These are phyloP conservation scores for Obelidium mucronatum DNA, from an alignment of 192 early-diverging fungal genomes.

Conservation along the genomic window DNA sequence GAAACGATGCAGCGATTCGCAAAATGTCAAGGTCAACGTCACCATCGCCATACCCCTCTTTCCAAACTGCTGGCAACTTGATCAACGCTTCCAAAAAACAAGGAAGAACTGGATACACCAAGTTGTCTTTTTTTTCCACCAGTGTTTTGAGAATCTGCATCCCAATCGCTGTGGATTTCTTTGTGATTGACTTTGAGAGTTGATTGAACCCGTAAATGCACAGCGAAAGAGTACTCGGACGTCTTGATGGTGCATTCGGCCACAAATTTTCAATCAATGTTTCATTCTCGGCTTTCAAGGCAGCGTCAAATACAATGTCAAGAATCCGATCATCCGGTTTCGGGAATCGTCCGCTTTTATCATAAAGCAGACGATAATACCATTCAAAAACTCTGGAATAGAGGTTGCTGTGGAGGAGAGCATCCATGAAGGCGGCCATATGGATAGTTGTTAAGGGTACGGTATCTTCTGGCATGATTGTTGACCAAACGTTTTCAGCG, in stretches of 20 bases:
- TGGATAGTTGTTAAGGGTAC: constrained; percentile 1
- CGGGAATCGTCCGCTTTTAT: not conserved
- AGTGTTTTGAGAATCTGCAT: too few relatives aligned
- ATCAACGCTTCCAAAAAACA: too few relatives aligned
- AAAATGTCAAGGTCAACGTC: too few relatives aligned
- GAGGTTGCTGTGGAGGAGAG: not conserved
- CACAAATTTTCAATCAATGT: constrained; percentile 8
- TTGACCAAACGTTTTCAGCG: constrained; percentile 4
- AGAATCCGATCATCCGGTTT: not conserved
- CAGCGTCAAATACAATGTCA: constrained; percentile 16
- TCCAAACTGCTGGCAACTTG: too few relatives aligned
- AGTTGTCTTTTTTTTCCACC: too few relatives aligned
- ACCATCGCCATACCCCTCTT: too few relatives aligned
- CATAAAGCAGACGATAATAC: not conserved
- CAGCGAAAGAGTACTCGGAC: not conserved
- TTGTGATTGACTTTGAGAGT: too few relatives aligned
- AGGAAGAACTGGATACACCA: too few relatives aligned
- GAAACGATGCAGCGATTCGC: too few relatives aligned
- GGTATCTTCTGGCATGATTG: constrained; percentile 18
- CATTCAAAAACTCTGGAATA: constrained; percentile 11
- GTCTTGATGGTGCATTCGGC: not conserved
- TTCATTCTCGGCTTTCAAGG: not conserved
- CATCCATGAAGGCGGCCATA: constrained; percentile 3
- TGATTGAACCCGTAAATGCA: too few relatives aligned
- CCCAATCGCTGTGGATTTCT: too few relatives aligned